Evolutionary conservation across 225 moss, liverwort and hornwort genomes (phyloP).

Genomic region (Straminergon stramineum): DNA sequence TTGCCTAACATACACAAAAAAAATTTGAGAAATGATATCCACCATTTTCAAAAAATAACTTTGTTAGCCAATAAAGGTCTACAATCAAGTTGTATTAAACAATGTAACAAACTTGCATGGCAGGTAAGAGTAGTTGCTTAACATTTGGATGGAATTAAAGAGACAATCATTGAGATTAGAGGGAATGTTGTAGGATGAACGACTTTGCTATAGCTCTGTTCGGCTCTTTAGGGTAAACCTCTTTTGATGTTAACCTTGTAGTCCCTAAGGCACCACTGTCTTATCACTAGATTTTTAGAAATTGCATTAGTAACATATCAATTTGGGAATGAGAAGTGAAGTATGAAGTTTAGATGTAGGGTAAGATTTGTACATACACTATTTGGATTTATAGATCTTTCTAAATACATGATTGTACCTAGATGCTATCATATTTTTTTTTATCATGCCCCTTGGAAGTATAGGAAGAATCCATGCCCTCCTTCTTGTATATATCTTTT

Average conservation of each 20-base stretch:
- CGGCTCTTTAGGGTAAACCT: not conserved
- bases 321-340: not conserved
- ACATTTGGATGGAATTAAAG: not conserved
- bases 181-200: fast-evolving
- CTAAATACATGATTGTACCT: not conserved
- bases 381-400: not conserved
- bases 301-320: fast-evolving
- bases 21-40: not conserved
- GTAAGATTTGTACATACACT: not conserved
- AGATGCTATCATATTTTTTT: fast-evolving
- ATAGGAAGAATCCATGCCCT: fast-evolving
- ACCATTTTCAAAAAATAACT: not conserved
- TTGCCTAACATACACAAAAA: not conserved
- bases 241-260: not conserved
- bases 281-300: not conserved
- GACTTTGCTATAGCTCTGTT: not conserved
- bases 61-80: fast-evolving
- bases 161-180: not conserved
- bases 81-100: not conserved
- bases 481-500: fast-evolving
- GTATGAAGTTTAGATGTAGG: not conserved
- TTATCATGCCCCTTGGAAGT: not conserved
- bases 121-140: fast-evolving
- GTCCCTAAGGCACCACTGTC: fast-evolving
- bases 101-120: not conserved